Evolutionary conservation across 2,329 filamentous ascomycete genomes (phyloP).

Genomic region (Didymellaceae sp.): DNA sequence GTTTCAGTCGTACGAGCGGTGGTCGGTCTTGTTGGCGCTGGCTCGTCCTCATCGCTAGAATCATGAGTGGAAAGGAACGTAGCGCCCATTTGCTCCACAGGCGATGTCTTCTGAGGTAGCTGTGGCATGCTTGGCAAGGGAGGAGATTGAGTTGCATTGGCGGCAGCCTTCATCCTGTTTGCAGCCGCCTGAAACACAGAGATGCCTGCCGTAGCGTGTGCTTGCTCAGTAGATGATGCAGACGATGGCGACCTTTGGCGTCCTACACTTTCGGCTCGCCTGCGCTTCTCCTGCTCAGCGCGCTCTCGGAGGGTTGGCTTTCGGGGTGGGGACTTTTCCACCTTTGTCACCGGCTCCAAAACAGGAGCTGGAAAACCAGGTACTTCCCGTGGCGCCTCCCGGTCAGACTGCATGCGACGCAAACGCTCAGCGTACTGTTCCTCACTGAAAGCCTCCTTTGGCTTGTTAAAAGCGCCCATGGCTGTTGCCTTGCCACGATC

Average conservation of each 20-base stretch:
- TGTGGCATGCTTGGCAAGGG: conserved; percentile 12
- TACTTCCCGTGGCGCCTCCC: conserved; percentile 63
- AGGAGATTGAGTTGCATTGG: conserved; percentile 24
- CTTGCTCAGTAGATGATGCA: conserved; percentile 34
- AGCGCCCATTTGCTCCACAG: conserved; percentile 21
- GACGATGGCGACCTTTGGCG: conserved; percentile 36
- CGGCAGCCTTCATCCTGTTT: conserved; percentile 50
- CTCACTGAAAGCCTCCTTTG: conserved; percentile 79
- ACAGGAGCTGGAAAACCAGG: conserved; percentile 15
- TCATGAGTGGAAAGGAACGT: conserved; percentile 43
- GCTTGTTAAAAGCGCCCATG: conserved; percentile 74
- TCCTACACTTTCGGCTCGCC: conserved; percentile 36
- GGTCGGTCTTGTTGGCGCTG: conserved; percentile 19
- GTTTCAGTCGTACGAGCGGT: conserved; percentile 27
- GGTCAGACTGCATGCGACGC: conserved; percentile 77
- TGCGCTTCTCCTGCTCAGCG: conserved; percentile 44
- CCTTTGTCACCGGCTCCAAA: conserved; percentile 17
- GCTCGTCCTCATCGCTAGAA: conserved; percentile 44
- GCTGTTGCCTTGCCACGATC: conserved; percentile 85
- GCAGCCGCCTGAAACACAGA: conserved; percentile 56
- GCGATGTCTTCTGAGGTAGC: conserved; percentile 19
- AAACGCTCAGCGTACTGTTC: conserved; percentile 83
- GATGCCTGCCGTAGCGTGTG: conserved; percentile 47
- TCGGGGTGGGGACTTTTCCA: conserved; percentile 30
- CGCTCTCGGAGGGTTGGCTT: conserved; percentile 44